Evolutionary conservation across 306 rosid genomes (phyloP).

Genomic region (Lathyrus tuberosus): DNA sequence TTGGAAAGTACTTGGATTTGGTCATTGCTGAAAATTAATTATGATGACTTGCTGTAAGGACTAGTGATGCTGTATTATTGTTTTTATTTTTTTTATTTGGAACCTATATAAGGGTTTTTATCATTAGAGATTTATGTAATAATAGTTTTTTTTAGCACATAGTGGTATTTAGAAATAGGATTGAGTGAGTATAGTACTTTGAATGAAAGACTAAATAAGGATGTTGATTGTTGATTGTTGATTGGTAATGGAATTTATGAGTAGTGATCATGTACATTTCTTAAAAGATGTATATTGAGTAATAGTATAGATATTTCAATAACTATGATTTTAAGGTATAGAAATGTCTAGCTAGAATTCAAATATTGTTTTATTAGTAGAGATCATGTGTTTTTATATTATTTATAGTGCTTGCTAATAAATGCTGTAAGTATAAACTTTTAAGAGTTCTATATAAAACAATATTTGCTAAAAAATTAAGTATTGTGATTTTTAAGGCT

Average conservation of each 20-base stretch:
- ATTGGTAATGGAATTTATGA: neutral
- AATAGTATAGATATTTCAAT: neutral
- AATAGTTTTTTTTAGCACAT: neutral
- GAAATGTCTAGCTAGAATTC: too few species aligned
- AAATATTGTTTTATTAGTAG: too few species aligned
- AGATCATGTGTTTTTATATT: too few species aligned
- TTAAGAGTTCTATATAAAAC: too few species aligned
- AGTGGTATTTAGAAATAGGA: slow-evolving; percentile 22
- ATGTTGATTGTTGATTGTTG: slow-evolving; percentile 2
- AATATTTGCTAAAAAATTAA: too few species aligned
- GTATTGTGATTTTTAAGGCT: too few species aligned
- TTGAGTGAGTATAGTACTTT: slow-evolving; percentile 2
- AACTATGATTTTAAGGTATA: neutral
- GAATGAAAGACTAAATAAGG: slow-evolving; percentile 38
- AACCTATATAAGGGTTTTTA: neutral
- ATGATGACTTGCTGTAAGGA: neutral
- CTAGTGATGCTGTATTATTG: neutral
- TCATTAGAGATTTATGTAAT: slow-evolving; percentile 18
- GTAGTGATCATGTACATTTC: neutral
- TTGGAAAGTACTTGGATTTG: slow-evolving; percentile 36
- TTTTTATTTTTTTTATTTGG: neutral
- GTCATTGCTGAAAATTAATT: neutral
- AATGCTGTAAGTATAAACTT: too few species aligned
- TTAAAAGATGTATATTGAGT: neutral
- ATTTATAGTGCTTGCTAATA: too few species aligned